Conservation (phyloP, 768 basidiomycete species). For the Lenzites betulinus region DNA sequence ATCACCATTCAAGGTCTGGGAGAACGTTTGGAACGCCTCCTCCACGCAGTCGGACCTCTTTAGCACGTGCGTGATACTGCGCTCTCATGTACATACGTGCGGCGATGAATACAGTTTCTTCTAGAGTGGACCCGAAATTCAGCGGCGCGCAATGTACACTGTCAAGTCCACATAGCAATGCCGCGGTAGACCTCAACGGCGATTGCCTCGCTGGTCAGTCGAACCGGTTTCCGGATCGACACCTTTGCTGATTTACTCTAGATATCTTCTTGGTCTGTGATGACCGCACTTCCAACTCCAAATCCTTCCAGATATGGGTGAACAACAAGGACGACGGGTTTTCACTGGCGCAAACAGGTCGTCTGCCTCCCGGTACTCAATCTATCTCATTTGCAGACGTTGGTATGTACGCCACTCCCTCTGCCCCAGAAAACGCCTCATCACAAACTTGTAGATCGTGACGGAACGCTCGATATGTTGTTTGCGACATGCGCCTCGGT, state of each 20-base stretch:
- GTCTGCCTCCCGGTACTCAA: constrained; percentile 76
- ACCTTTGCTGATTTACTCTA: not conserved
- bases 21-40: constrained; percentile 75
- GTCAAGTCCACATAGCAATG: constrained; percentile 93
- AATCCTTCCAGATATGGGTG: constrained; percentile 89
- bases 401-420: constrained; percentile 46
- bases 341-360: constrained; percentile 61
- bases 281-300: constrained; percentile 49
- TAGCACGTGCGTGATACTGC: constrained; percentile 51
- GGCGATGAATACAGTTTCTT: not conserved
- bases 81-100: constrained; percentile 10
- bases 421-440: not conserved
- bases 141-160: constrained; percentile 67
- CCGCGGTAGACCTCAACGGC: constrained; percentile 90
- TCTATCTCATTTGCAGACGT: constrained; percentile 89
- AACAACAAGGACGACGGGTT: constrained; percentile 83
- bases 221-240: not conserved
- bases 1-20: constrained; percentile 66
- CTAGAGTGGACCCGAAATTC: constrained; percentile 61
- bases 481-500: constrained; percentile 81
- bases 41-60: constrained; percentile 56
- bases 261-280: constrained; percentile 92
- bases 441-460: constrained; percentile 61
- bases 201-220: constrained; percentile 87
- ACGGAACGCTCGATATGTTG: constrained; percentile 95